A percentile compares a stretch with the other conserved stretches of the same genome.
Conservation (phyloP, 208 protist genomes). For the Acanthamoeba healyi region DNA sequence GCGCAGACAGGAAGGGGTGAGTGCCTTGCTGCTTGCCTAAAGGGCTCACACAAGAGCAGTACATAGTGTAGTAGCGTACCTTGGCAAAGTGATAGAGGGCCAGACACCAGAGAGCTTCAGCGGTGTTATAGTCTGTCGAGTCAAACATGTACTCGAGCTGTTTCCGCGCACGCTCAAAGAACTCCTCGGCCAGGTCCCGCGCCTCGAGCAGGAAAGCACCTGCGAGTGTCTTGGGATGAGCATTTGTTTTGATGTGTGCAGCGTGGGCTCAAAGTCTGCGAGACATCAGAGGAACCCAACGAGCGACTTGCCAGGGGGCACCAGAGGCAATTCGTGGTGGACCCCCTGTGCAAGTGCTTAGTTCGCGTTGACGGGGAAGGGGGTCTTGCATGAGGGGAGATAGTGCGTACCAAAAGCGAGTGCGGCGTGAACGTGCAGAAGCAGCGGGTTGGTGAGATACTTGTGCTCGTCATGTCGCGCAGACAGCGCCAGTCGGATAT, state of each 20-base stretch:
- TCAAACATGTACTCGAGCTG: slow-evolving; percentile 6
- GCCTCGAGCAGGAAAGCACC: neutral
- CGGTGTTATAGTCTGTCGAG: slow-evolving; percentile 7
- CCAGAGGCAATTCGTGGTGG: neutral
- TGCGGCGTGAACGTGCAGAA: neutral
- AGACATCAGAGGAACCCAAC: no score
- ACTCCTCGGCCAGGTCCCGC: slow-evolving; percentile 13
- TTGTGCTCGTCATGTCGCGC: neutral
- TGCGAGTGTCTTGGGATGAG: neutral
- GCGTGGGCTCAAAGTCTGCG: no score
- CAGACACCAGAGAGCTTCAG: slow-evolving; percentile 5
- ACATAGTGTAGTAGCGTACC: neutral
- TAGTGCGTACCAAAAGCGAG: neutral
- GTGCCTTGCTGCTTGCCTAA: no score
- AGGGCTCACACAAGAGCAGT: no score
- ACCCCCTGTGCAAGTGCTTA: neutral
- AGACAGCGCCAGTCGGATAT: neutral
- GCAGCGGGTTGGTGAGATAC: neutral
- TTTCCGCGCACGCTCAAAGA: neutral
- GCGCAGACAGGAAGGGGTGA: neutral
- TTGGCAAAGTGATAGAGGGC: neutral
- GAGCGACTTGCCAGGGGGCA: no score
- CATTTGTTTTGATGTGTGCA: no score
- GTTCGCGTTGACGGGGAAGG: no score
- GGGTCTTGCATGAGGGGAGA: neutral